Percentiles rank a stretch among this genome's conserved stretches.
phyloP scores from a whole-genome alignment of 306 rosid genomes.

The Erythrophleum fordii region DNA sequence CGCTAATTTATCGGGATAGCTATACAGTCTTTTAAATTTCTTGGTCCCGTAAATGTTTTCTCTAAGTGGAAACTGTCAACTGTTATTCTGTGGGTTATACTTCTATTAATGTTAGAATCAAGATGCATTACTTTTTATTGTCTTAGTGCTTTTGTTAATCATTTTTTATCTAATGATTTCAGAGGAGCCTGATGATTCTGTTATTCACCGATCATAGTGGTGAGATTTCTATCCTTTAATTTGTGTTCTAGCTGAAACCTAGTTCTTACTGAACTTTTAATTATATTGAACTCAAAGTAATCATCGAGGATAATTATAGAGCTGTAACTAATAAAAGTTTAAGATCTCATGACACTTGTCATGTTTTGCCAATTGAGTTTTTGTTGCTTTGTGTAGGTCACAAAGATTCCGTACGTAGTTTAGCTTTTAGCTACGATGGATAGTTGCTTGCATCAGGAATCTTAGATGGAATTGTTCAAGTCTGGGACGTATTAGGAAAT shows the following conservation, averaged over 20 bases:
- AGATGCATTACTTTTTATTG: background rate
- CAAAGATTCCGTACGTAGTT: slow-evolving; percentile 69
- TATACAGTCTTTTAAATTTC: background rate
- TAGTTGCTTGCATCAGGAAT: slow-evolving; percentile 81
- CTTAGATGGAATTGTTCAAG: slow-evolving; percentile 72
- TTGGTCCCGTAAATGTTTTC: slow-evolving; percentile 2
- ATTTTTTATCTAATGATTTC: slow-evolving; percentile 42
- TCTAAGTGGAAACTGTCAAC: background rate
- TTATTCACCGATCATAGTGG: slow-evolving; percentile 83
- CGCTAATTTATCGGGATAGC: background rate
- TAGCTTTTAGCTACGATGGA: slow-evolving; percentile 86
- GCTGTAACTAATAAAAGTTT: no score
- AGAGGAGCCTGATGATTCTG: slow-evolving; percentile 79
- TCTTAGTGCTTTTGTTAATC: background rate
- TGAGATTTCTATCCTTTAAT: slow-evolving; percentile 35
- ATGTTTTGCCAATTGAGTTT: background rate
- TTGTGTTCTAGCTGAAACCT: background rate
- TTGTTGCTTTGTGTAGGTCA: slow-evolving; percentile 64
- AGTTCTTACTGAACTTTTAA: background rate
- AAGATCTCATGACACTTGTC: slow-evolving; percentile 14
- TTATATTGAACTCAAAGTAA: slow-evolving; percentile 15
- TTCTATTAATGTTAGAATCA: background rate
- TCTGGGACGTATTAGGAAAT: slow-evolving; percentile 76
- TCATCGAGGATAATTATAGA: no score
- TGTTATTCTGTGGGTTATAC: slow-evolving; percentile 6